These are phyloP conservation scores for Albatrellus sp. DNA, from an alignment of 1,284 basidiomycete genomes.

Conservation along the genomic window DNA sequence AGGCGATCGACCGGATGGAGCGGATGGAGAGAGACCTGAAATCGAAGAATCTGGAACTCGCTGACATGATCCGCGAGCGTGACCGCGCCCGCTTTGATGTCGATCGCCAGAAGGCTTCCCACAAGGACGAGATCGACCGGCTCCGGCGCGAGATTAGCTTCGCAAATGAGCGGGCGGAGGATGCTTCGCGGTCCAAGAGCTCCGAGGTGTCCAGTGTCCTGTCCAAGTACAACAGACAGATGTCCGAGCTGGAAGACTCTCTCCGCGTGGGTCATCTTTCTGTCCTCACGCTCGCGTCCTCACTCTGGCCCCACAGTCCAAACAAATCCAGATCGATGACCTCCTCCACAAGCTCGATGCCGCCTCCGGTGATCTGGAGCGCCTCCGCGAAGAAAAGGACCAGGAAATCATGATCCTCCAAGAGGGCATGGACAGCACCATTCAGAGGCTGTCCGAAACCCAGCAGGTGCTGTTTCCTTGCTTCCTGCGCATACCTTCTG, in stretches of 20 bases:
- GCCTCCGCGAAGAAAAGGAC: constrained; percentile 89
- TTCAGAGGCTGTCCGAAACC: constrained; percentile 81
- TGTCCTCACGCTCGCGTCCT: constrained; percentile 6
- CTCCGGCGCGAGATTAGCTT: constrained; percentile 89
- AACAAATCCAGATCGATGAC: constrained; percentile 92
- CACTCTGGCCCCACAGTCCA: constrained; percentile 39
- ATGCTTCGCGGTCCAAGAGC: constrained; percentile 84
- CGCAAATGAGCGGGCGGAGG: constrained; percentile 97
- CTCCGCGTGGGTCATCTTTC: constrained; percentile 53
- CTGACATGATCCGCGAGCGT: constrained; percentile 97
- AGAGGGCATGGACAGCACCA: constrained; percentile 91
- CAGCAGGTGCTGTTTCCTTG: constrained; percentile 49
- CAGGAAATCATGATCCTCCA: constrained; percentile 93
- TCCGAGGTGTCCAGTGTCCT: constrained; percentile 86
- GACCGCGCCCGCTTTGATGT: constrained; percentile 94
- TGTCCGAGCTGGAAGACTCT: constrained; percentile 91
- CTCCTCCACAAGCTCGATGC: constrained; percentile 71
- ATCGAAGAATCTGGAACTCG: constrained; percentile 94
- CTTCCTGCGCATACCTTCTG: constrained; percentile 2
- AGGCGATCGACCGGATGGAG: constrained; percentile 99
- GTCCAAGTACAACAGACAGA: constrained; percentile 90
- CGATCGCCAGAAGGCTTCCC: constrained; percentile 88
- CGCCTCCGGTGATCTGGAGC: constrained; percentile 65
- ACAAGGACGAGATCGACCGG: constrained; percentile 94
- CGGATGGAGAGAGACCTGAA: constrained; percentile 98